Evolutionary conservation across 352 stramenopile species (phyloP).

Genomic region (Globisporangium sylvaticum): DNA sequence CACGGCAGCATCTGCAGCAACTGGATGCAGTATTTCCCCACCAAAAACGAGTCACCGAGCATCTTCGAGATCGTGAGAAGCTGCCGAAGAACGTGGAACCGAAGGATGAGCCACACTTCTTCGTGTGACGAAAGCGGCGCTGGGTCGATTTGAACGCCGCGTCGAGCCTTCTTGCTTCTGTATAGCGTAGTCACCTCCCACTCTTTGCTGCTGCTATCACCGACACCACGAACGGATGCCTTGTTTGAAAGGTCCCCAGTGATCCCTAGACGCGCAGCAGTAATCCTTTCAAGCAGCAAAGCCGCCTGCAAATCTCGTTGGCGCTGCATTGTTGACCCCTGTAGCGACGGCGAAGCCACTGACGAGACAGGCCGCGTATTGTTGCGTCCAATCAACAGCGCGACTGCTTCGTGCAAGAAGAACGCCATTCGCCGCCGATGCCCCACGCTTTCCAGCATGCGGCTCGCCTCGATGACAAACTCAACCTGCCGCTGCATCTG

Average conservation of each 20-base stretch:
- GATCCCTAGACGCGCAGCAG: constrained; percentile 52
- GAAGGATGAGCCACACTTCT: constrained; percentile 63
- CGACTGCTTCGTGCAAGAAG: constrained; percentile 67
- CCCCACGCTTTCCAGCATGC: constrained; percentile 61
- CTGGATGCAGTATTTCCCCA: constrained; percentile 55
- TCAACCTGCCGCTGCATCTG: constrained; percentile 45
- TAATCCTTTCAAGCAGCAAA: constrained; percentile 47
- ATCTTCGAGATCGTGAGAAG: constrained; percentile 60
- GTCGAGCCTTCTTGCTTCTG: constrained; percentile 21
- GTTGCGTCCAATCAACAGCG: constrained; percentile 38
- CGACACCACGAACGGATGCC: neutral
- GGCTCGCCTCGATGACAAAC: constrained; percentile 60
- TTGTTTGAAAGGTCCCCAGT: constrained; percentile 2
- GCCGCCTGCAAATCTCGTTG: constrained; percentile 56
- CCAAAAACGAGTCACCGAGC: constrained; percentile 42
- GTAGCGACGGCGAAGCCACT: constrained; percentile 12
- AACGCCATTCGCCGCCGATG: constrained; percentile 62
- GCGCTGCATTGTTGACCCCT: constrained; percentile 20
- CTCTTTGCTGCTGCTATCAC: constrained; percentile 7
- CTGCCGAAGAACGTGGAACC: constrained; percentile 77
- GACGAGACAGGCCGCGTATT: constrained; percentile 11
- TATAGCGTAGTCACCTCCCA: constrained; percentile 53
- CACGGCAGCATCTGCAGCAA: constrained; percentile 62
- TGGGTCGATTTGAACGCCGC: constrained; percentile 6
- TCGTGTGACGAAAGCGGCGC: constrained; percentile 19